Conservation (phyloP, 2,329 filamentous ascomycete species). For the Botrytis tulipae region DNA sequence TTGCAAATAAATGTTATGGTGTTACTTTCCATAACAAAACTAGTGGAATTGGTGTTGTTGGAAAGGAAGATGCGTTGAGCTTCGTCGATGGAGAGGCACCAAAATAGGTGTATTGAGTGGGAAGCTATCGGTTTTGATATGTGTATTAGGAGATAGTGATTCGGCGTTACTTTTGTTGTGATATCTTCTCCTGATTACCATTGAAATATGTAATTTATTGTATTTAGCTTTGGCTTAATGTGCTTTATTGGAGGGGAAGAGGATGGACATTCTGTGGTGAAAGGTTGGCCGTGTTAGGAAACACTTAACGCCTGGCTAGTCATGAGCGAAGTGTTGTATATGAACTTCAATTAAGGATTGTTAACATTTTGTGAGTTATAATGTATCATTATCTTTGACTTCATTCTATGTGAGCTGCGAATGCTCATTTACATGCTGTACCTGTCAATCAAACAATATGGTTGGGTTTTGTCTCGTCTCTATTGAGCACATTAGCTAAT, state of each 20-base stretch:
- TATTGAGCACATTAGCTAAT: neutral
- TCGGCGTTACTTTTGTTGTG: neutral
- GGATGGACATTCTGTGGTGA: neutral
- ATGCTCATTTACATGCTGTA: neutral
- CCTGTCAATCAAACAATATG: neutral
- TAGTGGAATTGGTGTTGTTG: conserved; percentile 88
- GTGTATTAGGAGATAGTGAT: neutral
- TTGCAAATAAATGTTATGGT: conserved; percentile 97
- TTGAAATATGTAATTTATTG: neutral
- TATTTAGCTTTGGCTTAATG: neutral
- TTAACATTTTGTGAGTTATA: neutral
- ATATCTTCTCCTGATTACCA: neutral
- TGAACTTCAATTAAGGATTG: neutral
- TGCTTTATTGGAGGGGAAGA: neutral
- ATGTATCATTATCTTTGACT: too few relatives aligned
- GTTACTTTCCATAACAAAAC: conserved; percentile 94
- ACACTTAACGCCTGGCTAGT: neutral
- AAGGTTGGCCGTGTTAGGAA: neutral
- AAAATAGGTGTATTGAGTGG: conserved; percentile 24
- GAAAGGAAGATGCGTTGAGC: conserved; percentile 79
- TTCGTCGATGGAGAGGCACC: conserved; percentile 83
- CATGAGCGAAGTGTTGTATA: neutral
- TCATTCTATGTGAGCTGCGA: neutral
- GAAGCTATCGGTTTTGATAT: neutral
- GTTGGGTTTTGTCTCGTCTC: neutral